Conservation (phyloP, 148 eudicot genomes). For the Cornus florida region DNA sequence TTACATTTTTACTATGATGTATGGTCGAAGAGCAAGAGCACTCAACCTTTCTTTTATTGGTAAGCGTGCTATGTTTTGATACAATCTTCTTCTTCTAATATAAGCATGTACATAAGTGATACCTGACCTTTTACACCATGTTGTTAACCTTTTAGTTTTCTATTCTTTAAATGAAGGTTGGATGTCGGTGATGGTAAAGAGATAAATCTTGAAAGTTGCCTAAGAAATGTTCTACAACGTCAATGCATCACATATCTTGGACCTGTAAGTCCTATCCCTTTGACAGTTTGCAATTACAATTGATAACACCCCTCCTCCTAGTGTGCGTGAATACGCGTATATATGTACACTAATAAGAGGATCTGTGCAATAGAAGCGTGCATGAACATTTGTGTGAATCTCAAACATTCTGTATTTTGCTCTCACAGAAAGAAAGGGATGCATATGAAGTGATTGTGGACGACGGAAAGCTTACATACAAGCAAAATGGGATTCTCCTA, state of each 20-base stretch:
- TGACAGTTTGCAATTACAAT: neutral
- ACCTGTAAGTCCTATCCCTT: conserved; percentile 25
- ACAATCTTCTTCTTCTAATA: neutral
- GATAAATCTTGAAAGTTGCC: conserved; percentile 24
- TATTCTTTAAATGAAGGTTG: conserved; percentile 22
- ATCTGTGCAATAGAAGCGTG: neutral
- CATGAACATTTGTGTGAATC: neutral
- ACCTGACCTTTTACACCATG: neutral
- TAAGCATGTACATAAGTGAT: neutral
- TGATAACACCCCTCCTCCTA: too few species aligned
- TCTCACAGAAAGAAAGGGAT: conserved; percentile 23
- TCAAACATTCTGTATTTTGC: neutral
- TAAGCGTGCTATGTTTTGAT: conserved; percentile 2
- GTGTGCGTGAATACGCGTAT: neutral
- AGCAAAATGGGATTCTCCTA: conserved; percentile 15
- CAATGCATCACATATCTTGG: conserved; percentile 38
- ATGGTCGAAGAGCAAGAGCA: conserved; percentile 27
- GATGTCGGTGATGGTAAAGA: conserved; percentile 41
- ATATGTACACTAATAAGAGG: neutral
- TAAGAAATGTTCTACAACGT: conserved; percentile 14
- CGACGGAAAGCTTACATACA: conserved; percentile 20
- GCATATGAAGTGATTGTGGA: conserved; percentile 31
- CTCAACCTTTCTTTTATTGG: conserved; percentile 39
- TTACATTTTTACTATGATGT: conserved; percentile 35
- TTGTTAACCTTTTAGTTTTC: neutral